phyloP scores from a whole-genome alignment of 2,329 filamentous ascomycete species.

The Aspergillus sp. region DNA sequence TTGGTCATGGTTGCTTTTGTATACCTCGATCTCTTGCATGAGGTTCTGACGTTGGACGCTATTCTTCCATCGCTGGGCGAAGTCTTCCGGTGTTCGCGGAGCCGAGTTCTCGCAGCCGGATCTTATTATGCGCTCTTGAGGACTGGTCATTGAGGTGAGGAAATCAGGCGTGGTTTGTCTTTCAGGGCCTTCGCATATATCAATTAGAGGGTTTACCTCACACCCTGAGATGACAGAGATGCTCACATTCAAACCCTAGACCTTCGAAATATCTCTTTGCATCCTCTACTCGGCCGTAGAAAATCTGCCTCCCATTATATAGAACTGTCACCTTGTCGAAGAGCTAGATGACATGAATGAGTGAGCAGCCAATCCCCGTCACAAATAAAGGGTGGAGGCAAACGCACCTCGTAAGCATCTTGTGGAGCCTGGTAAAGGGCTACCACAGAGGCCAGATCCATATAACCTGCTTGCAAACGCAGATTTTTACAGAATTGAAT shows the following conservation, averaged over 20 bases:
- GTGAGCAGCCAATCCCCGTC: not conserved
- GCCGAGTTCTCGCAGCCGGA: not conserved
- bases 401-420: conserved; percentile 9
- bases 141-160: conserved; percentile 9
- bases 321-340: not conserved
- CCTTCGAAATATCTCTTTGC: not conserved
- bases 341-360: not conserved
- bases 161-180: conserved; percentile 12
- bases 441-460: conserved; percentile 44
- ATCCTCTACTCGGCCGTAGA: not conserved
- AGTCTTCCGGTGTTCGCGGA: not conserved
- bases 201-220: not conserved
- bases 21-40: not conserved
- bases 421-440: conserved; percentile 37
- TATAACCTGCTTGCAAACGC: conserved; percentile 43
- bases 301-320: not conserved
- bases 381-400: not conserved
- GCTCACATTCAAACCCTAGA: not conserved
- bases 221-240: not conserved
- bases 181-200: not conserved
- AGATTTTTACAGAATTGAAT: conserved; percentile 51
- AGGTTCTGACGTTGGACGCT: not conserved
- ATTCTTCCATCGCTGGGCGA: not conserved
- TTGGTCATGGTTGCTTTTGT: not conserved
- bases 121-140: not conserved